Evolutionary conservation across 805 yeast genomes (phyloP), one percentile per base, ranked within the genome.

Genomic region (Suhomyces pyralidae): DNA sequence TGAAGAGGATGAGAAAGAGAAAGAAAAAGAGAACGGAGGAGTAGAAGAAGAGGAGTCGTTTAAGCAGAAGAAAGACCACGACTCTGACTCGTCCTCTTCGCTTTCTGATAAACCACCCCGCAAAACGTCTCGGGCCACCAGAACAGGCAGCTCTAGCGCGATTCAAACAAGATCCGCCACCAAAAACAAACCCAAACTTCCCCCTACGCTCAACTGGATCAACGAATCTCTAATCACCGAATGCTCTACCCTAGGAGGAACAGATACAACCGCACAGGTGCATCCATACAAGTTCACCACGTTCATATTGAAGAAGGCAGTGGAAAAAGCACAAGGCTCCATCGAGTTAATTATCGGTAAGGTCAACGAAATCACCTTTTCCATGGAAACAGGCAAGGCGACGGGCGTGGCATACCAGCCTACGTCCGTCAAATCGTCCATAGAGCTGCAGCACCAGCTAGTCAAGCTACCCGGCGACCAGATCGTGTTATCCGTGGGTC

Each of bases 231-330:
- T 86, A 25, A 84, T 93, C 7, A 79, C 78, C 52, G 85, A 81
- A 51, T 90, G 96, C 85, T 83, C 92, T 1, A 79, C 82, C 7
- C 70, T 93, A 48, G 97, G 98, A 28, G 93, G 88, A 20, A 80
- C 82, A 28, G 92, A 86, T 55, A 84, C 96, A 12, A 93, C 97
- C 1, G 98, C 97, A 0, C 98, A 94, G 70, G 97, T 94, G 5
- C 97, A 93, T 66, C 98, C 99, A 2, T 90, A 87, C 71, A 86
- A 86, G 64, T 92, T 94, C 70, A 93, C 98, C n/a, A 87, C 86
- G 51, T 88, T 81, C 64, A 76, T 93, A 9, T 71, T 93, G 55
- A 82, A 83, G 57, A 86, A 89, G 63, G 96, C 96, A 47, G 81
- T 88, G 59, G 90, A 87, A 58, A 62, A 65, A 28, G 58, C 74